These are phyloP conservation scores for Zygoascus meyerae DNA, from an alignment of 1,139 yeast species.

Conservation along the genomic window DNA sequence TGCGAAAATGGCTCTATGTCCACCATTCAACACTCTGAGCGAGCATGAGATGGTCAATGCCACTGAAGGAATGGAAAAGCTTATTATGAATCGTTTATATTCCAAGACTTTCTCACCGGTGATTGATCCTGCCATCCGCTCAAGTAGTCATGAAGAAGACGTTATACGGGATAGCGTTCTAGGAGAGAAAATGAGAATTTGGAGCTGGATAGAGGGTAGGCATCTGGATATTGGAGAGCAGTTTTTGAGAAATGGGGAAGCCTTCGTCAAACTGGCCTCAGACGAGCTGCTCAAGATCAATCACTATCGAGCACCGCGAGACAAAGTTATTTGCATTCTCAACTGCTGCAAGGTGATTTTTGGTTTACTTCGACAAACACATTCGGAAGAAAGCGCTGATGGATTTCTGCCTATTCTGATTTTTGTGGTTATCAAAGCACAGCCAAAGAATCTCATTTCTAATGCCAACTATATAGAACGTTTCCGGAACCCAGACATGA, in stretches of 20 bases:
- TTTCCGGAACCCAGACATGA: slow-evolving; percentile 67
- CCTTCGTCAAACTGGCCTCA: slow-evolving; percentile 66
- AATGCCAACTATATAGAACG: slow-evolving; percentile 81
- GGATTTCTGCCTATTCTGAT: slow-evolving; percentile 83
- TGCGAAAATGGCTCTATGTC: slow-evolving; percentile 56
- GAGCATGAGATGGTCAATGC: slow-evolving; percentile 63
- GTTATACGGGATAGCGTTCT: slow-evolving; percentile 55
- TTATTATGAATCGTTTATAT: slow-evolving; percentile 83
- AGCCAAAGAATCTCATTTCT: slow-evolving; percentile 57
- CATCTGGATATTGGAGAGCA: slow-evolving; percentile 70
- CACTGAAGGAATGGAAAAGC: slow-evolving; percentile 86
- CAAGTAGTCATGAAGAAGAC: slow-evolving; percentile 55
- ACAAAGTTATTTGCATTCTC: slow-evolving; percentile 82
- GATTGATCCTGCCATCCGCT: slow-evolving; percentile 42
- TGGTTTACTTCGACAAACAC: slow-evolving; percentile 68
- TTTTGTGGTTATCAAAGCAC: slow-evolving; percentile 67
- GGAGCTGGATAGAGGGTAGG: slow-evolving; percentile 67
- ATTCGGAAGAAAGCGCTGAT: slow-evolving; percentile 81
- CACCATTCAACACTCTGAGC: slow-evolving; percentile 70
- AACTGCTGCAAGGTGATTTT: slow-evolving; percentile 91
- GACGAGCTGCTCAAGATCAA: slow-evolving; percentile 67
- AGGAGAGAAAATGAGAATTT: slow-evolving; percentile 53
- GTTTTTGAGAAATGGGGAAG: slow-evolving; percentile 42
- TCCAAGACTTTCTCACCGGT: slow-evolving; percentile 77
- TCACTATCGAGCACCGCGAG: slow-evolving; percentile 86